Conservation (phyloP, 2,329 filamentous ascomycete species). For the Epicoccum nigrum region DNA sequence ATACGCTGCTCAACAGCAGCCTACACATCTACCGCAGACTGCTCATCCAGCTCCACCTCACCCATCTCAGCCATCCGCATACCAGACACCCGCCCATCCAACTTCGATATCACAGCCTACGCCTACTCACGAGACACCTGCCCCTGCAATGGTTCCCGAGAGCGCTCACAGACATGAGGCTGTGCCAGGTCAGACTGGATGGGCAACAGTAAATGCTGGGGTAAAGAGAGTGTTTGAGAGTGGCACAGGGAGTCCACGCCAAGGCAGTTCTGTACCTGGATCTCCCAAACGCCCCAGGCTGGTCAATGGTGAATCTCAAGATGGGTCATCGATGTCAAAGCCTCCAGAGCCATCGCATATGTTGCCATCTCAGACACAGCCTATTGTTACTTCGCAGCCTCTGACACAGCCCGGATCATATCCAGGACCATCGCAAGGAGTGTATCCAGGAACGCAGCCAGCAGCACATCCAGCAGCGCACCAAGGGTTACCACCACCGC, state of each 20-base stretch:
- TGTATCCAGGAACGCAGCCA: slow-evolving; percentile 30
- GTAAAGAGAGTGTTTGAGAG: slow-evolving; percentile 48
- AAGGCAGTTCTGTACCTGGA: slow-evolving; percentile 31
- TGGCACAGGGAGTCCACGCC: slow-evolving; percentile 42
- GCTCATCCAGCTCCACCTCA: slow-evolving; percentile 20
- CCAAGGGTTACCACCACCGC: slow-evolving; percentile 26
- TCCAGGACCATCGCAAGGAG: slow-evolving; percentile 23
- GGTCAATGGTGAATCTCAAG: slow-evolving; percentile 29
- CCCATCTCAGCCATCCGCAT: not conserved
- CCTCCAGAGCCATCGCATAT: slow-evolving; percentile 20
- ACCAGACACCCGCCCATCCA: slow-evolving; percentile 24
- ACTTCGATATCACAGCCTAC: slow-evolving; percentile 21
- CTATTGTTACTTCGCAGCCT: slow-evolving; percentile 31
- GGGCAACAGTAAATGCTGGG: slow-evolving; percentile 53
- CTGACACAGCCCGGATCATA: slow-evolving; percentile 31
- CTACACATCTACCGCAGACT: slow-evolving; percentile 23
- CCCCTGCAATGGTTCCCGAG: slow-evolving; percentile 22
- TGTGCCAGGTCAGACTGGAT: slow-evolving; percentile 39
- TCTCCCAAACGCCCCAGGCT: slow-evolving; percentile 56
- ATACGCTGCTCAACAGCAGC: slow-evolving; percentile 6
- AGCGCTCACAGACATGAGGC: slow-evolving; percentile 27
- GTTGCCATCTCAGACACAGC: slow-evolving; percentile 39
- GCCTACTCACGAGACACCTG: slow-evolving; percentile 21
- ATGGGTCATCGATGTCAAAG: slow-evolving; percentile 7
- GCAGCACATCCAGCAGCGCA: slow-evolving; percentile 35